Evolutionary conservation across 768 basidiomycete genomes (phyloP).

Genomic region (Psilocybe azurescens): DNA sequence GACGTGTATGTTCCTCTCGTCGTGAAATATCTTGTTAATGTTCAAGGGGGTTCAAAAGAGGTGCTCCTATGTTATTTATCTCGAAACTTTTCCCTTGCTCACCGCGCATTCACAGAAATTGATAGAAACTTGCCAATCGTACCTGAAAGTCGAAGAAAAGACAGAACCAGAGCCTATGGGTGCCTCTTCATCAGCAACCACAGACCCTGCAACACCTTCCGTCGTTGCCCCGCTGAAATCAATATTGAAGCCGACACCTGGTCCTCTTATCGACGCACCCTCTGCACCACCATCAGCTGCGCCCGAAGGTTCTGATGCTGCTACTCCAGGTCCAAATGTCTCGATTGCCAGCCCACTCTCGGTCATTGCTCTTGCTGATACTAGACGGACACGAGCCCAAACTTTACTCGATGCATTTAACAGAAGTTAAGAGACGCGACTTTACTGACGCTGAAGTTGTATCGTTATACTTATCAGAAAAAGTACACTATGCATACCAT

Average conservation of each 20-base stretch:
- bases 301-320: neutral
- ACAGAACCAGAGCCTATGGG: neutral
- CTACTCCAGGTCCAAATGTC: neutral
- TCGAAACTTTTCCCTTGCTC: neutral
- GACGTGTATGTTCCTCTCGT: conserved; percentile 29
- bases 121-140: conserved; percentile 23
- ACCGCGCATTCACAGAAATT: conserved; percentile 22
- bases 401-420: conserved; percentile 21
- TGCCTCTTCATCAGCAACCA: neutral
- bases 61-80: conserved; percentile 13
- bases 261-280: conserved; percentile 22
- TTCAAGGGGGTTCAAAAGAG: conserved; percentile 30
- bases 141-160: conserved; percentile 20
- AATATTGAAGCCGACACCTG: conserved; percentile 21
- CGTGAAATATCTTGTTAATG: conserved; percentile 26
- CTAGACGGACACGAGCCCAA: conserved; percentile 22
- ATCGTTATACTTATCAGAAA: neutral
- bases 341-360: neutral
- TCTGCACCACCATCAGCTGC: conserved; percentile 5
- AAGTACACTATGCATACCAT: neutral
- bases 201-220: neutral
- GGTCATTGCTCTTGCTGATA: conserved; percentile 5
- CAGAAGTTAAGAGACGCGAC: neutral
- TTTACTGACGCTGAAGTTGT: neutral
- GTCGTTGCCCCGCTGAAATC: conserved; percentile 7